Conservation (phyloP, 1,284 basidiomycete genomes). For the Cutaneotrichosporon mucoides region DNA sequence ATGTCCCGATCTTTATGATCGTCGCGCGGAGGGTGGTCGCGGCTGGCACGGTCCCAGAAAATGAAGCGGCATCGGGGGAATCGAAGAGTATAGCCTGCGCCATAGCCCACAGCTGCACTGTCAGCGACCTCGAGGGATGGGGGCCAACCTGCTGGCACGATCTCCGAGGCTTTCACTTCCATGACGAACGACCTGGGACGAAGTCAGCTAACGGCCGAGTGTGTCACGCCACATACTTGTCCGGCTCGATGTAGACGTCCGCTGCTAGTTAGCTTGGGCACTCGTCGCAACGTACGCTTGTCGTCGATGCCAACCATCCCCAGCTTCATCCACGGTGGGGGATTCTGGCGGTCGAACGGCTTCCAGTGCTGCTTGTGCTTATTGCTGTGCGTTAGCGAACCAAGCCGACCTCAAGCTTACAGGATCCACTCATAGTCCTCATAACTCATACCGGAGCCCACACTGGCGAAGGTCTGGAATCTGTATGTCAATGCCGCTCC, state of each 20-base stretch:
- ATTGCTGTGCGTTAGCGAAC: constrained; percentile 23
- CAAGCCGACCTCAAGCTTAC: constrained; percentile 27
- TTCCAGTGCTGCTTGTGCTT: constrained; percentile 46
- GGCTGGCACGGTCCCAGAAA: constrained; percentile 51
- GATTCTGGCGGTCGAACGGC: constrained; percentile 41
- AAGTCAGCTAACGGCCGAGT: background rate
- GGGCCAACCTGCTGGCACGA: constrained; percentile 63
- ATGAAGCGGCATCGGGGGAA: constrained; percentile 81
- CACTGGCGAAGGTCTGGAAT: constrained; percentile 63
- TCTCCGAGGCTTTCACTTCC: constrained; percentile 85
- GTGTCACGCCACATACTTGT: constrained; percentile 34
- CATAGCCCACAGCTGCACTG: constrained; percentile 44
- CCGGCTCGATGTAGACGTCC: constrained; percentile 50
- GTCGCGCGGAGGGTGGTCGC: constrained; percentile 29
- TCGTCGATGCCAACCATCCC: constrained; percentile 43
- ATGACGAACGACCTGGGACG: constrained; percentile 57
- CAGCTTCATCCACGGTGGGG: constrained; percentile 42
- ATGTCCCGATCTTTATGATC: constrained; percentile 41
- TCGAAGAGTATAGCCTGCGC: constrained; percentile 55
- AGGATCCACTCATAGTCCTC: constrained; percentile 72
- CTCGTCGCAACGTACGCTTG: constrained; percentile 36
- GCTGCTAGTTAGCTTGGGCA: constrained; percentile 27
- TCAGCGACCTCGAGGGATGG: constrained; percentile 3
- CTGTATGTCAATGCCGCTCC: constrained; percentile 16
- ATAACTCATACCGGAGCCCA: constrained; percentile 79